Conservation (phyloP, 2,329 filamentous ascomycete species). For the Hymenoscyphus fructigenus region DNA sequence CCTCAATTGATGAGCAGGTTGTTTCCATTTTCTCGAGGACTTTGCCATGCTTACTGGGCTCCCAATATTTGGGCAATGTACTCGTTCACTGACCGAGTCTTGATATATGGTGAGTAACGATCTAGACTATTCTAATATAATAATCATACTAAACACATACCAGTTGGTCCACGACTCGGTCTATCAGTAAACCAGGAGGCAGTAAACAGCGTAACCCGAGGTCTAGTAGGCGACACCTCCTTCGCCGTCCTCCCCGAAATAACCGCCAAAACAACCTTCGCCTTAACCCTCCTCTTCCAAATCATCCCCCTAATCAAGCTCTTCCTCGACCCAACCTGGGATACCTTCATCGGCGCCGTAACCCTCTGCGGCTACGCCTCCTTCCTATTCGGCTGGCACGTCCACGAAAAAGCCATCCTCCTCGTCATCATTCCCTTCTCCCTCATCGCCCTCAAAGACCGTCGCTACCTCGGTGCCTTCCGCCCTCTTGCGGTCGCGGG, state of each 20-base stretch:
- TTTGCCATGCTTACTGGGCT: conserved; percentile 98
- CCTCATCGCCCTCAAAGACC: conserved; percentile 83
- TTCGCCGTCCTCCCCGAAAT: conserved; percentile 93
- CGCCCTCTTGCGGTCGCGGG: conserved; percentile 88
- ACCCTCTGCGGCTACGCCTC: conserved; percentile 95
- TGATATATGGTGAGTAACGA: conserved; percentile 68
- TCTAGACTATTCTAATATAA: not conserved
- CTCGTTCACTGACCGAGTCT: conserved; percentile 79
- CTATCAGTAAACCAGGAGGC: conserved; percentile 72
- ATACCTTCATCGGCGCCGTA: conserved; percentile 83
- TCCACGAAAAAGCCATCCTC: conserved; percentile 95
- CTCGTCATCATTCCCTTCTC: conserved; percentile 95
- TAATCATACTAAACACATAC: conserved; percentile 36
- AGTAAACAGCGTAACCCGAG: conserved; percentile 84
- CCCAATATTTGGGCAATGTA: conserved; percentile 97
- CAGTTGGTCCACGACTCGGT: conserved; percentile 79
- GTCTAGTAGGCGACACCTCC: conserved; percentile 87
- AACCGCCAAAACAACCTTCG: conserved; percentile 75
- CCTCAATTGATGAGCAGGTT: conserved; percentile 79
- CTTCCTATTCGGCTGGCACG: conserved; percentile 97
- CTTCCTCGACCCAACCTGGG: conserved; percentile 78
- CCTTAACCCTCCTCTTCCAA: conserved; percentile 80
- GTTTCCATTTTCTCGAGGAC: conserved; percentile 89
- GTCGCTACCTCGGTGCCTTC: conserved; percentile 88
- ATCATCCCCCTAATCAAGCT: conserved; percentile 77